Conservation (phyloP, 2,329 filamentous ascomycete genomes). For the Arthrobotrys entomopaga region DNA sequence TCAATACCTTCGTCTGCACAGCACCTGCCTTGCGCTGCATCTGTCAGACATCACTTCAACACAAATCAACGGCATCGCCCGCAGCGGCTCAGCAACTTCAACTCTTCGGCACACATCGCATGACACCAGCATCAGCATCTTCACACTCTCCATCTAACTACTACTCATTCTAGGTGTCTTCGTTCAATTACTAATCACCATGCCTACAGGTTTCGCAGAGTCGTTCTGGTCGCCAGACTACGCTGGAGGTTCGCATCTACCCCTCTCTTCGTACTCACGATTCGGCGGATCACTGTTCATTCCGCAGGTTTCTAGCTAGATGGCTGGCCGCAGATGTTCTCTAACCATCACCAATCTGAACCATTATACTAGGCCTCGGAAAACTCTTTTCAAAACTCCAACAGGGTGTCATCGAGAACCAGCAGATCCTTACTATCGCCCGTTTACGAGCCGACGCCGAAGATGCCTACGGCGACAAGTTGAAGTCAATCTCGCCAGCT, state of each 20-base stretch:
- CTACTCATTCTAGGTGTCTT: constrained; percentile 18
- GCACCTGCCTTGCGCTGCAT: no score
- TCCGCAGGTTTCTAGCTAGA: constrained; percentile 13
- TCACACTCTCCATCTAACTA: constrained; percentile 6
- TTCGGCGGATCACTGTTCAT: constrained; percentile 29
- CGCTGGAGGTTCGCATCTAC: constrained; percentile 76
- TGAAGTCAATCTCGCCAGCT: constrained; percentile 83
- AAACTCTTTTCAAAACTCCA: constrained; percentile 97
- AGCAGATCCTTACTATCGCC: constrained; percentile 89
- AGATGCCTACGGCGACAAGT: constrained; percentile 82
- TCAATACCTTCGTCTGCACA: constrained; percentile 3
- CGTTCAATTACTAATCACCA: constrained; percentile 23
- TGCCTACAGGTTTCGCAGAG: constrained; percentile 78
- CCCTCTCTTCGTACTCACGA: constrained; percentile 1
- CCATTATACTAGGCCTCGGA: constrained; percentile 72
- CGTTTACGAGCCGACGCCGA: constrained; percentile 96
- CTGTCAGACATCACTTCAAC: no score
- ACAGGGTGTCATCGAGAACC: constrained; percentile 93
- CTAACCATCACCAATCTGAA: constrained; percentile 13
- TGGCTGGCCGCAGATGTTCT: constrained; percentile 35
- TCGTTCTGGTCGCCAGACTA: constrained; percentile 99
- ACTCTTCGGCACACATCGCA: constrained; percentile 24
- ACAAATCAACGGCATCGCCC: background rate
- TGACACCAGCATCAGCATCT: constrained; percentile 29
- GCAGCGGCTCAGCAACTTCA: background rate